phyloP scores from a whole-genome alignment of 2,329 filamentous ascomycete species.

The Exophiala sp. region DNA sequence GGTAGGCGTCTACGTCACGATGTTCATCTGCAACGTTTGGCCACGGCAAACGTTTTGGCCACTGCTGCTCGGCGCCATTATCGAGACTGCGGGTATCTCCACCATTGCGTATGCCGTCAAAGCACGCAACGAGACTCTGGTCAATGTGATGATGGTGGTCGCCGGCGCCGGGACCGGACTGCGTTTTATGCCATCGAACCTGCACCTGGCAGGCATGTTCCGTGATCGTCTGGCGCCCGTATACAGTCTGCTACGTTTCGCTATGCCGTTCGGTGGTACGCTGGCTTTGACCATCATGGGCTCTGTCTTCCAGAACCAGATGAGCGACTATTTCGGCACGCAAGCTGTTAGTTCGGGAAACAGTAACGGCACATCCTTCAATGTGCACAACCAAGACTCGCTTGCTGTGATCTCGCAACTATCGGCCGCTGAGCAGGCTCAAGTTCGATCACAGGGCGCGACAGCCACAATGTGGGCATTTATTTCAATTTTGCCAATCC shows the following conservation, averaged over 20 bases:
- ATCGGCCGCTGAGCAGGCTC: constrained; percentile 34
- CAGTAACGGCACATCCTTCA: constrained; percentile 14
- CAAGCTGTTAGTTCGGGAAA: constrained; percentile 30
- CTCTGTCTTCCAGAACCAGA: constrained; percentile 60
- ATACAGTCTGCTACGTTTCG: constrained; percentile 55
- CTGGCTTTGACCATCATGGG: constrained; percentile 62
- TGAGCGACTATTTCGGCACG: constrained; percentile 30
- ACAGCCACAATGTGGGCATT: constrained; percentile 62
- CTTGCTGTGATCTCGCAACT: constrained; percentile 37
- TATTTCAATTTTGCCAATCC: constrained; percentile 55
- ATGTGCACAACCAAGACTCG: constrained; percentile 35
- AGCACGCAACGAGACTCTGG: constrained; percentile 42
- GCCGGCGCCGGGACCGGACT: constrained; percentile 58
- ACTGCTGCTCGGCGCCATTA: constrained; percentile 51
- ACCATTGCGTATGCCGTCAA: constrained; percentile 55
- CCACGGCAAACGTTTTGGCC: constrained; percentile 58
- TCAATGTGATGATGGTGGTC: constrained; percentile 63
- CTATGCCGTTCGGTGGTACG: constrained; percentile 58
- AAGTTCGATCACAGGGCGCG: constrained; percentile 43
- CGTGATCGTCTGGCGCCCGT: constrained; percentile 53
- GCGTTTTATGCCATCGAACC: constrained; percentile 58
- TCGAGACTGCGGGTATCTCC: constrained; percentile 55
- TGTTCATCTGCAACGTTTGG: constrained; percentile 55
- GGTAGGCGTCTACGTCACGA: constrained; percentile 53
- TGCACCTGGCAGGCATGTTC: constrained; percentile 60